A percentile compares a stretch with the other conserved stretches of the same genome.
phyloP scores from a whole-genome alignment of 1,284 basidiomycete species.

The Leccinum griseonigrum region DNA sequence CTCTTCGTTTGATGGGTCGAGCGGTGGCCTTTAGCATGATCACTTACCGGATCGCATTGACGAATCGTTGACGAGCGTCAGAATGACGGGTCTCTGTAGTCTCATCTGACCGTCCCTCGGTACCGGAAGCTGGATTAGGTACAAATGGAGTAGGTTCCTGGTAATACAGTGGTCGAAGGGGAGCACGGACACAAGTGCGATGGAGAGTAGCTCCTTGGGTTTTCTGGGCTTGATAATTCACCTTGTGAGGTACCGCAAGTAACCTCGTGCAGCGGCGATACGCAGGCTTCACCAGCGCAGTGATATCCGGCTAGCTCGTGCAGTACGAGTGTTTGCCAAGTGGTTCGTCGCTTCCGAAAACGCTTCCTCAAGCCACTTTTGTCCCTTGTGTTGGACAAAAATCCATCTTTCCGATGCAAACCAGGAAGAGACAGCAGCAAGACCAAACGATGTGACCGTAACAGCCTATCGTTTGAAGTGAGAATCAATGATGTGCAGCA shows the following conservation, averaged over 20 bases:
- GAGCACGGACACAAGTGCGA: slow-evolving; percentile 19
- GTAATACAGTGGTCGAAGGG: slow-evolving; percentile 17
- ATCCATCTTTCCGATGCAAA: slow-evolving; percentile 74
- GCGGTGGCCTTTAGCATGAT: slow-evolving; percentile 44
- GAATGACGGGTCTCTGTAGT: slow-evolving; percentile 24
- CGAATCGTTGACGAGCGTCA: slow-evolving; percentile 37
- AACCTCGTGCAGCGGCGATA: slow-evolving; percentile 23
- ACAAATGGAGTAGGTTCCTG: slow-evolving; percentile 22
- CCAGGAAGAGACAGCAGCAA: slow-evolving; percentile 73
- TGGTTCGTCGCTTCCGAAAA: slow-evolving; percentile 48
- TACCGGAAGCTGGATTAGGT: slow-evolving; percentile 25
- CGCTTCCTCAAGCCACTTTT: slow-evolving; percentile 74
- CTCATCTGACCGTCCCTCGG: slow-evolving; percentile 32
- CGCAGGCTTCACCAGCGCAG: slow-evolving; percentile 27
- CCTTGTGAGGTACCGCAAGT: slow-evolving; percentile 22
- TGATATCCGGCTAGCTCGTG: slow-evolving; percentile 27
- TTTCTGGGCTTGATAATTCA: slow-evolving; percentile 31
- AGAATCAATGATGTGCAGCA: slow-evolving; percentile 4
- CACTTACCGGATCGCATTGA: slow-evolving; percentile 45
- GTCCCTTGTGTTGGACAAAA: slow-evolving; percentile 64
- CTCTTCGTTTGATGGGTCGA: slow-evolving; percentile 26
- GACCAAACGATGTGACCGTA: slow-evolving; percentile 60
- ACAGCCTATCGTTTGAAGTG: slow-evolving; percentile 32
- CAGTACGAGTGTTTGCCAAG: slow-evolving; percentile 41
- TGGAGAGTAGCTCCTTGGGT: slow-evolving; percentile 26